phyloP scores from a whole-genome alignment of 2,329 filamentous ascomycete species.

The Aspergillus ustus region DNA sequence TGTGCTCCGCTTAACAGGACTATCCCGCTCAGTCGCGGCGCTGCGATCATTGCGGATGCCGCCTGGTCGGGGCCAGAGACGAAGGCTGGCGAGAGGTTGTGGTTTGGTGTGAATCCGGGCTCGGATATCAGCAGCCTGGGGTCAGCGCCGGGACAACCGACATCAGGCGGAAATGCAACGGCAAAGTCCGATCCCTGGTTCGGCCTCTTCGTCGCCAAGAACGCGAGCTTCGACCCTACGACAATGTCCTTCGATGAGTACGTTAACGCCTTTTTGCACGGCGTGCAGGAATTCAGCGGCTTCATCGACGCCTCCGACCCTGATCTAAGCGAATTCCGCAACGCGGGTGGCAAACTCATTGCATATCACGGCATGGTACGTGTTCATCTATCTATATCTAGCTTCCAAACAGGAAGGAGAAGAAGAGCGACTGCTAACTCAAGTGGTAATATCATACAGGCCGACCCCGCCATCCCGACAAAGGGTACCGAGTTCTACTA shows the following conservation, averaged over 20 bases:
- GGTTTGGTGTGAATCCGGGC: conserved; percentile 35
- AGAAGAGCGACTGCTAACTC: not conserved
- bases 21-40: conserved; percentile 6
- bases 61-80: conserved; percentile 27
- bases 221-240: conserved; percentile 5
- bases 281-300: not conserved
- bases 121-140: conserved; percentile 13
- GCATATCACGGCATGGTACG: conserved; percentile 11
- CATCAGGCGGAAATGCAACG: not conserved
- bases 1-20: conserved; percentile 6
- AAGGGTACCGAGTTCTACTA: conserved; percentile 3
- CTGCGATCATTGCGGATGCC: conserved; percentile 14
- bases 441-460: not conserved
- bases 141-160: not conserved
- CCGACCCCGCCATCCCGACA: conserved; percentile 6
- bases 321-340: conserved; percentile 3
- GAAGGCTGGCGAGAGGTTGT: conserved; percentile 54
- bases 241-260: conserved; percentile 3
- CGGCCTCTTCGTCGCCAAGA: conserved; percentile 13
- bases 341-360: conserved; percentile 5
- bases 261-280: conserved; percentile 4
- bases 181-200: conserved; percentile 10
- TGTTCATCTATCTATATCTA: not conserved
- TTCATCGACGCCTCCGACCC: not conserved
- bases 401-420: not conserved